phyloP scores from a whole-genome alignment of 345 rosid species.

The Kandelia obovata region DNA sequence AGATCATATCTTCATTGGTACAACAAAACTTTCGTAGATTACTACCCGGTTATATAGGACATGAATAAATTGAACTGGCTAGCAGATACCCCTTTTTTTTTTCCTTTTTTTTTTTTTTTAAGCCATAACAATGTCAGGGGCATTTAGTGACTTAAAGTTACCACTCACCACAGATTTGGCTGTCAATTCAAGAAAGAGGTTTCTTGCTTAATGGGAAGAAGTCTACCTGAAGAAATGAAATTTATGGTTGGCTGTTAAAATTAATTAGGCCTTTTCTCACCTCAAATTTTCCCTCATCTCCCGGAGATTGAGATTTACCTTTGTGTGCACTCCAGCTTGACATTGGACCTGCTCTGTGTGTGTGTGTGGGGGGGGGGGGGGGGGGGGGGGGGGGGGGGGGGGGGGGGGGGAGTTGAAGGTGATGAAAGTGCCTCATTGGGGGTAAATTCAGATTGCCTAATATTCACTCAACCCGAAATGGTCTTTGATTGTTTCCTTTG shows the following conservation, averaged over 20 bases:
- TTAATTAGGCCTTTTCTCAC: not conserved
- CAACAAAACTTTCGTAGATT: no score
- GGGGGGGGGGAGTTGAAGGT: slow-evolving; percentile 8
- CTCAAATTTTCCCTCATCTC: not conserved
- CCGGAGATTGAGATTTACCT: slow-evolving; percentile 28
- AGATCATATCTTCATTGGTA: no score
- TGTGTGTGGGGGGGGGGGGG: no score
- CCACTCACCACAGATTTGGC: no score
- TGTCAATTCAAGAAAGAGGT: slow-evolving; percentile 1
- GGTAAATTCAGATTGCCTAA: slow-evolving; percentile 52
- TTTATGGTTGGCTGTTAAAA: slow-evolving; percentile 25
- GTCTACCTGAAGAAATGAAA: slow-evolving; percentile 44
- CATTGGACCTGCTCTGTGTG: slow-evolving; percentile 39
- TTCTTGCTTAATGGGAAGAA: slow-evolving; percentile 37
- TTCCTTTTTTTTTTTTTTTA: no score
- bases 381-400: no score
- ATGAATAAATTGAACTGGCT: no score
- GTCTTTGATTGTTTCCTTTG: slow-evolving; percentile 15
- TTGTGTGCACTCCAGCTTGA: slow-evolving; percentile 65
- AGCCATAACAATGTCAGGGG: no score
- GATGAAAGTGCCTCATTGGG: slow-evolving; percentile 22
- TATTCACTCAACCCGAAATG: slow-evolving; percentile 54
- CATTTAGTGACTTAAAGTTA: no score
- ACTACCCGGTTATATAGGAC: no score
- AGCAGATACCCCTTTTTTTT: no score